These are phyloP conservation scores for Fusarium torulosum DNA, from an alignment of 2,329 filamentous ascomycete genomes.

Conservation along the genomic window DNA sequence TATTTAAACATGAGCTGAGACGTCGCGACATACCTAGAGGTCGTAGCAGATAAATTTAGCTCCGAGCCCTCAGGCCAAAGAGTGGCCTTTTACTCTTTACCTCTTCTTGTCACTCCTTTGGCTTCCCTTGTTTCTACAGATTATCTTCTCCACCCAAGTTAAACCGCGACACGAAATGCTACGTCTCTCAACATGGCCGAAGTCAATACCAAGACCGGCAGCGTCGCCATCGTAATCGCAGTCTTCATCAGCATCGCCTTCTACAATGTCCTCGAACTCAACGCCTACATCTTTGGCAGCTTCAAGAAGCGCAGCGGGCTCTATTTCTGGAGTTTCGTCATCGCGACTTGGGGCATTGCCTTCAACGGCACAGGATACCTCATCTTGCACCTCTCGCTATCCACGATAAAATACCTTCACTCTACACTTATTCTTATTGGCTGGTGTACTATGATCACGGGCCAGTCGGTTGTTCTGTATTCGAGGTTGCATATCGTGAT, in stretches of 20 bases:
- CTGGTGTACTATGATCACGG: constrained; percentile 67
- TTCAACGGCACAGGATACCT: constrained; percentile 60
- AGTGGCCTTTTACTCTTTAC: background rate
- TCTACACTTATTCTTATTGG: constrained; percentile 49
- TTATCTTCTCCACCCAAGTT: background rate
- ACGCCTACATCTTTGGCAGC: constrained; percentile 48
- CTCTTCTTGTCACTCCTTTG: background rate
- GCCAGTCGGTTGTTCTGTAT: constrained; percentile 71
- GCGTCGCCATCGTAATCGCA: constrained; percentile 35
- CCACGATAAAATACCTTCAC: constrained; percentile 28
- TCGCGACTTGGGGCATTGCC: constrained; percentile 51
- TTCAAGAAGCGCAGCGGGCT: constrained; percentile 52
- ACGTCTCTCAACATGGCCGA: constrained; percentile 8
- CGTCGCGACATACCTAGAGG: background rate
- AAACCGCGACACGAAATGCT: background rate
- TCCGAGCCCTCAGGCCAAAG: background rate
- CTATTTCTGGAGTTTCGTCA: constrained; percentile 56
- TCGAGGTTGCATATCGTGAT: constrained; percentile 72
- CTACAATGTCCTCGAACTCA: constrained; percentile 54
- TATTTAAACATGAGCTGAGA: background rate
- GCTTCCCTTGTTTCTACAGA: background rate
- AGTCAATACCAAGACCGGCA: constrained; percentile 30
- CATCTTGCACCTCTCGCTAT: constrained; percentile 52
- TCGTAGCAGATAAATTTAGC: background rate
- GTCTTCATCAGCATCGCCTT: constrained; percentile 47